Base-by-base conservation (phyloP, 2,329 filamentous ascomycete species). In the Paecilomyces sp. region DNA sequence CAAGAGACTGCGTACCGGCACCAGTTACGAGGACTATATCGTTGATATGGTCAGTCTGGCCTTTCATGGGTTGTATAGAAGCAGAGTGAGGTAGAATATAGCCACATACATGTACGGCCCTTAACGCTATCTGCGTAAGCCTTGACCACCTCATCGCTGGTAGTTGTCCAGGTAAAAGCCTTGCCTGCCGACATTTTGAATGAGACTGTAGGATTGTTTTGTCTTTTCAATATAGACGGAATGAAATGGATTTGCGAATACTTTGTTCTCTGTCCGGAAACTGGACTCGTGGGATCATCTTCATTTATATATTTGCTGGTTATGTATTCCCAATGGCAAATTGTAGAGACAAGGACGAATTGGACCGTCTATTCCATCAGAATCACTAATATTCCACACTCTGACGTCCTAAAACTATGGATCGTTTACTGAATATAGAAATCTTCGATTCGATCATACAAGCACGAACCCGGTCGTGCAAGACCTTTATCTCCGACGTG, bases 21-120 rank as follows among this genome's bases (percentile, higher is more conserved):
- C 65, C 65, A 15, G 65, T 67, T 15, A 67, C 61, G 28, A 67
- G 58, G 54, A 67, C 51, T 53, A 3, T 30, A 15, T 28, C 2
- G 24, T 53, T 15, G 8, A 30, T 7, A 15, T 13, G 6, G 25
- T 53, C 8, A 53, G 51, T 25, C 15, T 15, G 8, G 9, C 22
- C 18, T 22, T 28, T 11, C 28, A 11, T 24, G 51, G 25, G 36
- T 3, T 47, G n/a, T 41, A 15, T 13, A 52, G 24, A 53, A 53
- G 13, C 15, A 30, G 12, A 22, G 11, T 13, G 22, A 25, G 12
- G 18, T 6, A 3, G 2, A 25, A 13, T n/a, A 53, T 30, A 6
- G 25, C 6, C 25, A 7, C 51, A 7, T 28, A 53, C 51, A 53
- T 2, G 51, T 53, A 25, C 51, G 51, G 51, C 51, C 51, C 3